These are phyloP conservation scores for Wickerhamiella brachini DNA, from an alignment of 805 yeast genomes.

Conservation along the genomic window DNA sequence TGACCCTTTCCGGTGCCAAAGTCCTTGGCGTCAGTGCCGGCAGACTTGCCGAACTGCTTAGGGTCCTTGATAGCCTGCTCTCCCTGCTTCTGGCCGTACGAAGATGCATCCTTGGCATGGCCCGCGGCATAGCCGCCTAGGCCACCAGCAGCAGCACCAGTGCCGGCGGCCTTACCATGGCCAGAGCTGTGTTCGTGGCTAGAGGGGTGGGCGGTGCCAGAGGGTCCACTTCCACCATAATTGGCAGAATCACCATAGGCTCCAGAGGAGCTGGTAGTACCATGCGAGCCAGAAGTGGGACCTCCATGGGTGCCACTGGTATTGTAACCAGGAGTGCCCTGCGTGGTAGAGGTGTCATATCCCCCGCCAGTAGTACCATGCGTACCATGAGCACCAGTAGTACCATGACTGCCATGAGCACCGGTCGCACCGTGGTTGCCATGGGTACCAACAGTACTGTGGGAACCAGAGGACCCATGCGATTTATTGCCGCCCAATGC, in stretches of 20 bases:
- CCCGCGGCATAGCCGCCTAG: neutral
- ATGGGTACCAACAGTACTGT: neutral
- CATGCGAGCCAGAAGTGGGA: neutral
- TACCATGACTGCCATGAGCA: neutral
- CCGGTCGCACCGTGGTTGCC: neutral
- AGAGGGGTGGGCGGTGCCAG: neutral
- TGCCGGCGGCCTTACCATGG: neutral
- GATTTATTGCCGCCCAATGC: neutral
- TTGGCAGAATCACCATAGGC: neutral
- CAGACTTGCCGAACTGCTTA: neutral
- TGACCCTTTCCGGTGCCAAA: neutral
- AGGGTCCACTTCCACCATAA: neutral
- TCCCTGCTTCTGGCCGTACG: neutral
- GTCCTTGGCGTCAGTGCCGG: neutral
- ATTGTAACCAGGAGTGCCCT: neutral
- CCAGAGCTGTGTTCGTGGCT: neutral
- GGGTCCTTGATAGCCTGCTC: neutral
- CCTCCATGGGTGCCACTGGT: conserved; percentile 3
- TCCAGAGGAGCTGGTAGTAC: neutral
- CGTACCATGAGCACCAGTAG: neutral
- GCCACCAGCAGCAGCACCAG: conserved; percentile 1
- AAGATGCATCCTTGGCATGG: neutral
- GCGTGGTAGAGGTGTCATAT: neutral
- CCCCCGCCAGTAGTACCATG: neutral
- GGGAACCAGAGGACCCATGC: neutral